Conservation (phyloP, 257 asterid species). For the Solanum bukasovii region DNA sequence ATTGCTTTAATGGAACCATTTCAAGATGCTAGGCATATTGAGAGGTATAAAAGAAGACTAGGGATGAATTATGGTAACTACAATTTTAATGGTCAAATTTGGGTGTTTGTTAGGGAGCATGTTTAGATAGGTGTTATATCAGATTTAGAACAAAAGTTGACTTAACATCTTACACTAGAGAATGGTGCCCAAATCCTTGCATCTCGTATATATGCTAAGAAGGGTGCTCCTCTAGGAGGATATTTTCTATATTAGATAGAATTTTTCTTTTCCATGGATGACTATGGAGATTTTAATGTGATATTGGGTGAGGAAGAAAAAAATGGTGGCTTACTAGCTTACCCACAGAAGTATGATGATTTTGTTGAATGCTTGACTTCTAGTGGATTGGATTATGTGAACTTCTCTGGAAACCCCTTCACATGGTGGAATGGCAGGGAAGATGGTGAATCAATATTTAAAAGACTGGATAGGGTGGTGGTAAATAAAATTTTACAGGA, state of each 20-base stretch:
- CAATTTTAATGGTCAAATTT: background rate
- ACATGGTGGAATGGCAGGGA: background rate
- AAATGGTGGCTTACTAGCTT: background rate
- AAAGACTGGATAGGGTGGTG: background rate
- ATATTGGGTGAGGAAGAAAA: background rate
- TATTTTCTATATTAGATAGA: too few species aligned
- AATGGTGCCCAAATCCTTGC: background rate
- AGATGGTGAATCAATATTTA: background rate
- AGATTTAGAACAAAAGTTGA: too few species aligned
- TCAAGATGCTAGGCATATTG: too few species aligned
- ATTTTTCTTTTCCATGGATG: background rate
- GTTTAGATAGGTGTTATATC: background rate
- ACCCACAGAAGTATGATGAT: background rate
- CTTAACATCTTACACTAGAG: background rate
- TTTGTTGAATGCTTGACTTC: background rate
- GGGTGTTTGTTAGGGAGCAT: background rate
- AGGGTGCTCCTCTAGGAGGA: background rate
- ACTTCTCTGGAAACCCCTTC: background rate
- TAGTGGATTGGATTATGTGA: too few species aligned
- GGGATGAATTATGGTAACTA: background rate
- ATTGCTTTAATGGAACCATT: background rate
- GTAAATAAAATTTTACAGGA: too few species aligned
- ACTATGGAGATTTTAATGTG: background rate
- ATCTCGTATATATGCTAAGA: too few species aligned
- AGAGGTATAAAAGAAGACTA: background rate